Evolutionary conservation across 2,329 filamentous ascomycete species (phyloP).

Genomic region (Neophaeococcomyces mojaviensis): DNA sequence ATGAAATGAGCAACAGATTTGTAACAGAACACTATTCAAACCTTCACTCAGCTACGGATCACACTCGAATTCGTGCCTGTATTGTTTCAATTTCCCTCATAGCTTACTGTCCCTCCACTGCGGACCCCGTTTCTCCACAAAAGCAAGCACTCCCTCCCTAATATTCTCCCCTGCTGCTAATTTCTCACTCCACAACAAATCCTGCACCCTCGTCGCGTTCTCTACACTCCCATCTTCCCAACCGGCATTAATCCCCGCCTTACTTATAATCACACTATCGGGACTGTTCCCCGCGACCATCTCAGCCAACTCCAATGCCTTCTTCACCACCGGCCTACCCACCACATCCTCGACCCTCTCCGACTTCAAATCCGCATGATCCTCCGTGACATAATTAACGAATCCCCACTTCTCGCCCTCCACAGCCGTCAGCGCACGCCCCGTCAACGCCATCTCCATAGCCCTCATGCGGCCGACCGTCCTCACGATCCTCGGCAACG

Average conservation of each 20-base stretch:
- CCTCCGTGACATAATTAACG: constrained; percentile 40
- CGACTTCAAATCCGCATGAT: neutral
- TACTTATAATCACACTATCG: constrained; percentile 63
- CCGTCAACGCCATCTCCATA: constrained; percentile 63
- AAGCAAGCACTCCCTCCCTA: constrained; percentile 65
- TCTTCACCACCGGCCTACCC: neutral
- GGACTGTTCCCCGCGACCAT: constrained; percentile 60
- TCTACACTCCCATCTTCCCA: constrained; percentile 65
- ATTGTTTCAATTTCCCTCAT: too few relatives aligned
- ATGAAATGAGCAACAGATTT: too few relatives aligned
- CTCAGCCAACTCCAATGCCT: constrained; percentile 54
- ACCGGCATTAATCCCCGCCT: constrained; percentile 61
- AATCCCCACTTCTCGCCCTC: constrained; percentile 60
- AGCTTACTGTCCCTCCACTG: constrained; percentile 50
- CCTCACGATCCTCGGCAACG: constrained; percentile 58
- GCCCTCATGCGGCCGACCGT: constrained; percentile 60
- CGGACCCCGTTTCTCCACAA: constrained; percentile 66
- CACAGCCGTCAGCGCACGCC: constrained; percentile 49
- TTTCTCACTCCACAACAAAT: constrained; percentile 7
- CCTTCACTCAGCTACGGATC: too few relatives aligned
- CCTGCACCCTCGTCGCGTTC: constrained; percentile 46
- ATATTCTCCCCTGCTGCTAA: constrained; percentile 53
- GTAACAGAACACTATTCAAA: too few relatives aligned
- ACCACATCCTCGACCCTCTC: neutral
- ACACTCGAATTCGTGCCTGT: too few relatives aligned